A percentile compares a stretch with the other conserved stretches of the same genome.
Conservation (phyloP, 192 early-diverging fungal species). For the Globomyces pollinis-pini region DNA sequence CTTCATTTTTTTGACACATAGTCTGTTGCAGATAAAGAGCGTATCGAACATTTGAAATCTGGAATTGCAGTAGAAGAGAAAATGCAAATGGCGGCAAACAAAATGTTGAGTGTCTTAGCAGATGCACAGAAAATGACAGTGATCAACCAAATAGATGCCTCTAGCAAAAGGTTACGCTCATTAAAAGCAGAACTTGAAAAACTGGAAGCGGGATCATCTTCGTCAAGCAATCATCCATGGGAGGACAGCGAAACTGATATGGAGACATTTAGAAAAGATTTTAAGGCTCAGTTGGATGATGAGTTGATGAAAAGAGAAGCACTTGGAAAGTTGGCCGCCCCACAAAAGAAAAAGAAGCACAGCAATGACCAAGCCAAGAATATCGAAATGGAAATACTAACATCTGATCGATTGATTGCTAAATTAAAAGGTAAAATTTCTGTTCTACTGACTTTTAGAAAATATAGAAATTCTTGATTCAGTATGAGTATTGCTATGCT, state of each 20-base stretch:
- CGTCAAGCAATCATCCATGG: background rate
- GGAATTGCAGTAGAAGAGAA: conserved; percentile 41
- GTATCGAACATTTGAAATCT: conserved; percentile 25
- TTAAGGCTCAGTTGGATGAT: conserved; percentile 36
- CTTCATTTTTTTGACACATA: background rate
- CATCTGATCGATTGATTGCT: conserved; percentile 12
- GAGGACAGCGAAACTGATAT: background rate
- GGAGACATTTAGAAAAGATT: conserved; percentile 23
- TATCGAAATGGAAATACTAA: conserved; percentile 20
- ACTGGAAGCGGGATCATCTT: conserved; percentile 1
- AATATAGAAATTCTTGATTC: conserved; percentile 16
- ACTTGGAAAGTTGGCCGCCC: conserved; percentile 22
- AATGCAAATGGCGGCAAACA: conserved; percentile 31
- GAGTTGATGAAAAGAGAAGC: conserved; percentile 28
- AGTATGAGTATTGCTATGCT: no score
- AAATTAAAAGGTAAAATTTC: conserved; percentile 18
- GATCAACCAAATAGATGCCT: conserved; percentile 28
- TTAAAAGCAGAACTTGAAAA: conserved; percentile 25
- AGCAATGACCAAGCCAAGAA: conserved; percentile 12
- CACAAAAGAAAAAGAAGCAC: background rate
- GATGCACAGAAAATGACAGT: conserved; percentile 25
- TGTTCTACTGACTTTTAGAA: background rate
- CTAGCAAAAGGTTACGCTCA: conserved; percentile 16
- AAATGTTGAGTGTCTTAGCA: conserved; percentile 28
- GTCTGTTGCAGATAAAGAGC: conserved; percentile 10